phyloP scores from a whole-genome alignment of 2,329 filamentous ascomycete species.

The Aspergillus transmontanensis region DNA sequence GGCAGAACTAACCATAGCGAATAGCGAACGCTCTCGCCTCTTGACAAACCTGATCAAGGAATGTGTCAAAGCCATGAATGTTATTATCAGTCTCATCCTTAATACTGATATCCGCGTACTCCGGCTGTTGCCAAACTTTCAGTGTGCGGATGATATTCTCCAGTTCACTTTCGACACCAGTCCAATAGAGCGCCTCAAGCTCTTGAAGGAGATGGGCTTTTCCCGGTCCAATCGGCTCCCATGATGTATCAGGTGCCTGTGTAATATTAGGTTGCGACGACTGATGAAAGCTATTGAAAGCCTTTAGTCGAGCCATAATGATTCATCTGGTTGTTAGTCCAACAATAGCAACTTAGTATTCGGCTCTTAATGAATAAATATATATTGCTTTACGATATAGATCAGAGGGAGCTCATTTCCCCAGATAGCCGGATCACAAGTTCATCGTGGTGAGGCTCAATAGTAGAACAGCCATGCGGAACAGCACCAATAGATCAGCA shows the following conservation, averaged over 20 bases:
- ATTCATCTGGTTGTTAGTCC: neutral
- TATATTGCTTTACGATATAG: neutral
- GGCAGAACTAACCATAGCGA: conserved; percentile 17
- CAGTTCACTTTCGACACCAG: conserved; percentile 38
- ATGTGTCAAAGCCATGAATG: conserved; percentile 45
- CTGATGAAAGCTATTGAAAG: neutral
- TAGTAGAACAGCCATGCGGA: neutral
- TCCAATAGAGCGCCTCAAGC: conserved; percentile 42
- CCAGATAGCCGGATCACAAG: neutral
- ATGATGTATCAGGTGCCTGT: neutral
- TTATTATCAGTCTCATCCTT: conserved; percentile 31
- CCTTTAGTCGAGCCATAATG: neutral
- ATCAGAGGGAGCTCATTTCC: neutral
- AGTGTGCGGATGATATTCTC: conserved; percentile 39
- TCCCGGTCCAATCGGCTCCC: conserved; percentile 12
- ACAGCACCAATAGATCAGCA: neutral
- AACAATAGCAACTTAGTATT: no score
- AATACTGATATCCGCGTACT: conserved; percentile 17
- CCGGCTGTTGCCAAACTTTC: conserved; percentile 33
- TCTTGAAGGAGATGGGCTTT: conserved; percentile 24
- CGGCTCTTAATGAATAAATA: neutral
- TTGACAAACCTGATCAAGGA: conserved; percentile 41
- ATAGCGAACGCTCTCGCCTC: conserved; percentile 32
- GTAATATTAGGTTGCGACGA: conserved; percentile 4
- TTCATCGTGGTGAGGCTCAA: neutral